Conservation (phyloP, 495 filamentous ascomycete genomes). For the Chaetomium cochliodes region DNA sequence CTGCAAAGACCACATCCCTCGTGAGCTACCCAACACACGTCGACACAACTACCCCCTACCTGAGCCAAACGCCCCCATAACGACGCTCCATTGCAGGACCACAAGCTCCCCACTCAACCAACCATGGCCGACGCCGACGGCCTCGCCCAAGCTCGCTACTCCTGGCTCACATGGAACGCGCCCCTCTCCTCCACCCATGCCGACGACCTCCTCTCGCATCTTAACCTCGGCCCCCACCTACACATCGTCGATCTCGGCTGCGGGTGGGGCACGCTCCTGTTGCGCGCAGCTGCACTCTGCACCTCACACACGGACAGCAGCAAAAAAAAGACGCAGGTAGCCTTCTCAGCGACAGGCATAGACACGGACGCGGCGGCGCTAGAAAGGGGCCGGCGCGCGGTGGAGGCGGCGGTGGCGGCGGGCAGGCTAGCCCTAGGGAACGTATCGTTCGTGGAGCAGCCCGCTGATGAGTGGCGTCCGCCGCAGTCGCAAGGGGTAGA, state of each 20-base stretch:
- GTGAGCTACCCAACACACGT: neutral
- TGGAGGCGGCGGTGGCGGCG: neutral
- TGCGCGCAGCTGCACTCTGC: neutral
- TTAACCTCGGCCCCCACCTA: neutral
- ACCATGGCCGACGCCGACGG: neutral
- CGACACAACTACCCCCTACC: neutral
- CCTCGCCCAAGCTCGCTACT: slow-evolving; percentile 1
- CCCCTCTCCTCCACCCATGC: slow-evolving; percentile 1
- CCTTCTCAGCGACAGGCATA: neutral
- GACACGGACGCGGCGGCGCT: neutral
- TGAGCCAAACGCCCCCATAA: neutral
- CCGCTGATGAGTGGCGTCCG: neutral
- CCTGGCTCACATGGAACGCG: neutral
- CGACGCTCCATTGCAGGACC: too few relatives aligned
- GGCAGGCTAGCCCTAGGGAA: neutral
- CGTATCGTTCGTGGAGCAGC: neutral
- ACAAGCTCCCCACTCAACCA: neutral
- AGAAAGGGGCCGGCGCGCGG: neutral
- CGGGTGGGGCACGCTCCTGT: slow-evolving; percentile 6
- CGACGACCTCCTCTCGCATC: neutral
- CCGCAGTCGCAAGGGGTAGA: neutral
- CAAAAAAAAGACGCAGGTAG: too few relatives aligned
- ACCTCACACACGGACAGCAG: neutral
- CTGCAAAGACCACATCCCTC: too few relatives aligned
- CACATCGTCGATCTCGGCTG: slow-evolving; percentile 12